A percentile compares a stretch with the other conserved stretches of the same genome.
Evolutionary conservation across 2,329 filamentous ascomycete genomes (phyloP).

Genomic region (Tolypocladium album): DNA sequence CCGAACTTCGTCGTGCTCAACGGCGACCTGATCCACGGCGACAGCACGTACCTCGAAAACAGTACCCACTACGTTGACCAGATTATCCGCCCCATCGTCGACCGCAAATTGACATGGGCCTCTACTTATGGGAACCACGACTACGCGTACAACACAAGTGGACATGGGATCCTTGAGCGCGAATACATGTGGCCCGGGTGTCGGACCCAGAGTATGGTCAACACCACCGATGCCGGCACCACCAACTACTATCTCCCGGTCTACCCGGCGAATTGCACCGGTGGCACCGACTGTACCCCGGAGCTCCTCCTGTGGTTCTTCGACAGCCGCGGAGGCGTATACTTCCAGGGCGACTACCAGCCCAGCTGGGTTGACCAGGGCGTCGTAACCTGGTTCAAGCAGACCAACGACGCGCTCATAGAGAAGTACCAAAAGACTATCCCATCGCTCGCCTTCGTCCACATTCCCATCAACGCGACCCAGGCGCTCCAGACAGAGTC

Average conservation of each 20-base stretch:
- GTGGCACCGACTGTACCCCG: slow-evolving; percentile 19
- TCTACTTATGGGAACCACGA: slow-evolving; percentile 67
- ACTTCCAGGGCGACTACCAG: slow-evolving; percentile 30
- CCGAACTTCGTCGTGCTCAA: slow-evolving; percentile 57
- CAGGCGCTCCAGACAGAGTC: slow-evolving; percentile 23
- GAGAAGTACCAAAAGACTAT: slow-evolving; percentile 20
- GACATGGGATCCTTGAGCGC: slow-evolving; percentile 29
- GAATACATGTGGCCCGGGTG: slow-evolving; percentile 27
- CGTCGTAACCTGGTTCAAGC: slow-evolving; percentile 34
- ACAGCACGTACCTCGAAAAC: slow-evolving; percentile 46
- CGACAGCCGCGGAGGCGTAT: slow-evolving; percentile 51
- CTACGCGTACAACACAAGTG: slow-evolving; percentile 44
- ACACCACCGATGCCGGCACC: slow-evolving; percentile 21
- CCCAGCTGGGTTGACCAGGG: slow-evolving; percentile 34
- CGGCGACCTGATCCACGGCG: slow-evolving; percentile 61
- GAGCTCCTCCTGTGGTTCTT: slow-evolving; percentile 60
- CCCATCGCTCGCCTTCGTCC: slow-evolving; percentile 37
- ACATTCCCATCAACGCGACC: slow-evolving; percentile 35
- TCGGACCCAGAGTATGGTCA: slow-evolving; percentile 29
- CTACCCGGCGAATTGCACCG: slow-evolving; percentile 22
- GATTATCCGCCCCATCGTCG: slow-evolving; percentile 46
- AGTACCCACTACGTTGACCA: slow-evolving; percentile 45
- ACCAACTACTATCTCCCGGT: slow-evolving; percentile 39
- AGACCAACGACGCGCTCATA: slow-evolving; percentile 12
- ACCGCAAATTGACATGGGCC: slow-evolving; percentile 48